Conservation (phyloP, 108 stramenopile genomes). For the Skeletonema grethae region DNA sequence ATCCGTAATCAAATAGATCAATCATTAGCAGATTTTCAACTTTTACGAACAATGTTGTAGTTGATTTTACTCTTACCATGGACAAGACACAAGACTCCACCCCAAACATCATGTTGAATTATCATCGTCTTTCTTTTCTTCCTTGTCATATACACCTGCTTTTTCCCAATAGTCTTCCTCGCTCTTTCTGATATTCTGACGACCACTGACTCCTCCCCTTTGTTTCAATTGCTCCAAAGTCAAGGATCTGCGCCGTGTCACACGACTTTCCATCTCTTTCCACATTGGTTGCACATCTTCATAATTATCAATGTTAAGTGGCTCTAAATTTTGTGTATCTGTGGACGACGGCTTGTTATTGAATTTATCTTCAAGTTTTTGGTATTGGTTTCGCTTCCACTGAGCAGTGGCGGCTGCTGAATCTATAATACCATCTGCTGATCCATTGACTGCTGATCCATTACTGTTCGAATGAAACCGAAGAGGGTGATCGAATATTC, state of each 20-base stretch:
- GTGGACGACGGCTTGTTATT: background rate
- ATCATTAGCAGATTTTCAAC: background rate
- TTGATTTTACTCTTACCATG: background rate
- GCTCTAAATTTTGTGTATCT: conserved; percentile 12
- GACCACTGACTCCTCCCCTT: conserved; percentile 65
- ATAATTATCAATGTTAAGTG: conserved; percentile 52
- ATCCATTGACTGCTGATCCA: background rate
- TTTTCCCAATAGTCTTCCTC: conserved; percentile 87
- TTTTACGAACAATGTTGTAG: background rate
- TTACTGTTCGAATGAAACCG: background rate
- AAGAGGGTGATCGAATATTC: background rate
- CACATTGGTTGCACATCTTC: conserved; percentile 90
- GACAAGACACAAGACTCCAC: no score
- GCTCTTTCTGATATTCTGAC: conserved; percentile 71
- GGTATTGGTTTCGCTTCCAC: conserved; percentile 36
- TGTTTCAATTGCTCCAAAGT: conserved; percentile 49
- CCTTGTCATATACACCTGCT: conserved; percentile 70
- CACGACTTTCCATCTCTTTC: conserved; percentile 88
- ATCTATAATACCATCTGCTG: conserved; percentile 19
- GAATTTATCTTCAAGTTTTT: conserved; percentile 38
- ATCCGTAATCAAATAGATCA: background rate
- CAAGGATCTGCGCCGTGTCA: conserved; percentile 60
- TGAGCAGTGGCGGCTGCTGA: conserved; percentile 32
- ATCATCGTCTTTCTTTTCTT: conserved; percentile 12
- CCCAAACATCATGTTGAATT: background rate